Evolutionary conservation across 306 rosid species (phyloP).

Genomic region (Corylus americana): DNA sequence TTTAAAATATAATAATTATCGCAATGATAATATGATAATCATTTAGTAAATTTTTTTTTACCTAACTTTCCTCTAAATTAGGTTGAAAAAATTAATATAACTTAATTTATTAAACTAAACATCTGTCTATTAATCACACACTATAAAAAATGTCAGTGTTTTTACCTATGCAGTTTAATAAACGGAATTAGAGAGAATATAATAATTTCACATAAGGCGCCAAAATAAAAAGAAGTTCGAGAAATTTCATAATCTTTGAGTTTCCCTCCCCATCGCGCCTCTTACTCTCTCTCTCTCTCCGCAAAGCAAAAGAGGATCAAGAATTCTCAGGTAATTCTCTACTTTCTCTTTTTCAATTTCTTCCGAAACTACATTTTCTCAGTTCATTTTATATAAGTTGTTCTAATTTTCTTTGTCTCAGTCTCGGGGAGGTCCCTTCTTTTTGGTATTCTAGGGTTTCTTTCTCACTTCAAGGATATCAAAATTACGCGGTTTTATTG

Average conservation of each 20-base stretch:
- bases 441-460: neutral
- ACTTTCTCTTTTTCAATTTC: neutral
- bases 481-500: neutral
- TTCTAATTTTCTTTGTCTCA: neutral
- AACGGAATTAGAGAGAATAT: no score
- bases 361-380: neutral
- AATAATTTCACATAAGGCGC: no score
- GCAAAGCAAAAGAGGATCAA: neutral
- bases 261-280: constrained; percentile 31
- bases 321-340: constrained; percentile 16
- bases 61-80: no score
- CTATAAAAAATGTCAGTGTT: no score
- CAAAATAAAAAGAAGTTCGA: no score
- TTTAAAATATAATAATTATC: no score
- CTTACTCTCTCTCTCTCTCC: neutral
- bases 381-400: neutral
- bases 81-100: no score
- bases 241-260: constrained; percentile 11
- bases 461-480: neutral
- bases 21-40: no score
- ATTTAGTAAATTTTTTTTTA: no score
- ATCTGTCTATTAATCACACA: no score
- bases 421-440: neutral
- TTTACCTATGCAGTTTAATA: no score
- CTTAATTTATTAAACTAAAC: no score